phyloP scores from a whole-genome alignment of 2,329 filamentous ascomycete genomes.

The Colletotrichum sp. region DNA sequence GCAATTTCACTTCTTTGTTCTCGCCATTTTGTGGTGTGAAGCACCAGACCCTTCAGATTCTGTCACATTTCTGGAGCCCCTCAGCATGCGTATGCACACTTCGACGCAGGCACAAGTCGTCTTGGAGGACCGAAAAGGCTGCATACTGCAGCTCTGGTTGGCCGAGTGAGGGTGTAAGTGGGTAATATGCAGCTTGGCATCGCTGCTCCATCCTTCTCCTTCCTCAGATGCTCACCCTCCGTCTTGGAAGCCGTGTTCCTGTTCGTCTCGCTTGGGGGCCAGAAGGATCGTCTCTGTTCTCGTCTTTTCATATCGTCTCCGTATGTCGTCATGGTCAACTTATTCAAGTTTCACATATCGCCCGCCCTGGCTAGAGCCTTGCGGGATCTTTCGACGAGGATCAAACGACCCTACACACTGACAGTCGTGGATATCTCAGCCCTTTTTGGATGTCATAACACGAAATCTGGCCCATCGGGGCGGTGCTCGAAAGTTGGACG shows the following conservation, averaged over 20 bases:
- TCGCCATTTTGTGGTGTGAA: neutral
- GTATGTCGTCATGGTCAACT: neutral
- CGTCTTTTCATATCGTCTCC: neutral
- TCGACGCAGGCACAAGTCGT: slow-evolving; percentile 12
- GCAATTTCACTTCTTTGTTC: neutral
- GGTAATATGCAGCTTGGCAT: slow-evolving; percentile 8
- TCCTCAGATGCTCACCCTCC: neutral
- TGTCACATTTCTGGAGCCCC: neutral
- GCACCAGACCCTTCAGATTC: neutral
- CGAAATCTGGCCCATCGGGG: neutral
- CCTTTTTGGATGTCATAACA: neutral
- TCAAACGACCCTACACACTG: neutral
- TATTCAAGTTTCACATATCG: neutral
- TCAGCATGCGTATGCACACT: neutral
- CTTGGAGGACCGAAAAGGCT: neutral
- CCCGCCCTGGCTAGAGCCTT: neutral
- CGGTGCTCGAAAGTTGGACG: neutral
- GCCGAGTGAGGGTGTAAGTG: neutral
- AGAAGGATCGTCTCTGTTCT: neutral
- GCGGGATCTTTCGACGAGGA: neutral
- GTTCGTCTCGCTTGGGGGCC: neutral
- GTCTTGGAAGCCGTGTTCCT: neutral
- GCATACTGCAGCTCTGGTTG: neutral
- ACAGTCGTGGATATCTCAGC: neutral
- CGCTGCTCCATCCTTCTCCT: neutral